phyloP scores from a whole-genome alignment of 2,329 filamentous ascomycete genomes.

The Colletotrichum sp. region DNA sequence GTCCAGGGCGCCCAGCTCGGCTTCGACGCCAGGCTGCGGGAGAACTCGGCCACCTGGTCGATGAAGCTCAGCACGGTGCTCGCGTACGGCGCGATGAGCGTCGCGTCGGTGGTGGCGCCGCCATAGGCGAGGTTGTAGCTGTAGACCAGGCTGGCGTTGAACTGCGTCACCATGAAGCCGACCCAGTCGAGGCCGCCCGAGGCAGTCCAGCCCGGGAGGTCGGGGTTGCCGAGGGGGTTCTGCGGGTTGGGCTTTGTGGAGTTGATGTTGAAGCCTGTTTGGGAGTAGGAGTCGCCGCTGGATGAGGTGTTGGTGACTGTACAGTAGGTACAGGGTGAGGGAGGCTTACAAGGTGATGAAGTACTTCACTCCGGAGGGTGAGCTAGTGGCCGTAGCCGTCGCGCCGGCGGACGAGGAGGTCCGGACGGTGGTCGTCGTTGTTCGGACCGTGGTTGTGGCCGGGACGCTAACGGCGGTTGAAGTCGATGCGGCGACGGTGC shows the following conservation, averaged over 20 bases:
- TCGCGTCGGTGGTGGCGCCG: slow-evolving; percentile 54
- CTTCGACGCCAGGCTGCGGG: slow-evolving; percentile 30
- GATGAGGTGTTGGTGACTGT: neutral
- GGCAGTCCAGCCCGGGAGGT: slow-evolving; percentile 53
- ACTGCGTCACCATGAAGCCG: slow-evolving; percentile 45
- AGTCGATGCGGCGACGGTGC: neutral
- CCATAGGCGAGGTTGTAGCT: slow-evolving; percentile 57
- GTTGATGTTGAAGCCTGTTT: slow-evolving; percentile 60
- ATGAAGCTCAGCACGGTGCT: slow-evolving; percentile 54
- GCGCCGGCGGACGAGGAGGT: neutral
- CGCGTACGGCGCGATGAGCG: slow-evolving; percentile 52
- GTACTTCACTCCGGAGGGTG: slow-evolving; percentile 29
- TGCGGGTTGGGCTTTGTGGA: slow-evolving; percentile 52
- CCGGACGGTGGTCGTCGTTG: neutral
- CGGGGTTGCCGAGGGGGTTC: slow-evolving; percentile 67
- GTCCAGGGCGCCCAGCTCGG: slow-evolving; percentile 46
- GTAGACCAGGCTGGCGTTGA: slow-evolving; percentile 46
- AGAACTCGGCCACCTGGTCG: slow-evolving; percentile 55
- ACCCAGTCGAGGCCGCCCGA: slow-evolving; percentile 55
- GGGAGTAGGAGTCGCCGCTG: slow-evolving; percentile 65
- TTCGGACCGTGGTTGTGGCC: neutral
- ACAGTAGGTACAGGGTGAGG: neutral
- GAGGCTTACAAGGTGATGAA: slow-evolving; percentile 45
- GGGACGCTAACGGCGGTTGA: slow-evolving; percentile 2
- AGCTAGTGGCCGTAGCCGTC: neutral